A percentile compares a stretch with the other conserved stretches of the same genome.
These are phyloP conservation scores for Cystofilobasidium bisporidii DNA, from an alignment of 768 basidiomycete species.

Conservation along the genomic window DNA sequence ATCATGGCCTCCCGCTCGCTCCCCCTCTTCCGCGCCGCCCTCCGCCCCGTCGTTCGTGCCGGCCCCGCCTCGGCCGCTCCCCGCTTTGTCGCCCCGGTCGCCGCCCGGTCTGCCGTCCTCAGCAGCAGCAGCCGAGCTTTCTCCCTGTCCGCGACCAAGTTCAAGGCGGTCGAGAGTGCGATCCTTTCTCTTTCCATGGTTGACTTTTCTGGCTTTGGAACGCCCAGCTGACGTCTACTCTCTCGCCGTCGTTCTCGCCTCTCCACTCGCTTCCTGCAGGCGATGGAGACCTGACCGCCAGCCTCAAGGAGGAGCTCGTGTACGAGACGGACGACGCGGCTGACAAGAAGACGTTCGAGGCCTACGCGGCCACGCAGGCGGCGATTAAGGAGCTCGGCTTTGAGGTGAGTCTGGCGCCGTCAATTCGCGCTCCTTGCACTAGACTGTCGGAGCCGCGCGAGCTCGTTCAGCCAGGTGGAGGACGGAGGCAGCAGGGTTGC, in stretches of 20 bases:
- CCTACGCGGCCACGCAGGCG: not conserved
- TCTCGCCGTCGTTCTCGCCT: too few relatives aligned
- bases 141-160: not conserved
- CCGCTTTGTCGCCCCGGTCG: not conserved
- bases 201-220: not conserved
- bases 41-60: constrained; percentile 34
- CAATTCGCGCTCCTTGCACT: too few relatives aligned
- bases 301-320: constrained; percentile 1
- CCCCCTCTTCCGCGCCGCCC: constrained; percentile 36
- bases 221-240: too few relatives aligned
- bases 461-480: too few relatives aligned
- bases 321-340: not conserved
- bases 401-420: not conserved
- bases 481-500: too few relatives aligned
- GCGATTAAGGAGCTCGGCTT: not conserved
- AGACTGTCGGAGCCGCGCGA: not conserved
- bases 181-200: not conserved
- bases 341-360: constrained; percentile 3
- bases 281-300: not conserved
- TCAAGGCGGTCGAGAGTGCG: constrained; percentile 5
- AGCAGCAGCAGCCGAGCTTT: constrained; percentile 6
- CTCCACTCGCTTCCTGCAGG: constrained; percentile 1
- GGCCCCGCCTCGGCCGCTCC: not conserved
- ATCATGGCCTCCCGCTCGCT: constrained; percentile 31
- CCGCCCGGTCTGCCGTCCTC: not conserved